A percentile compares a stretch with the other conserved stretches of the same genome.
phyloP scores from a whole-genome alignment of 306 rosid genomes.

The Castanea sativa region DNA sequence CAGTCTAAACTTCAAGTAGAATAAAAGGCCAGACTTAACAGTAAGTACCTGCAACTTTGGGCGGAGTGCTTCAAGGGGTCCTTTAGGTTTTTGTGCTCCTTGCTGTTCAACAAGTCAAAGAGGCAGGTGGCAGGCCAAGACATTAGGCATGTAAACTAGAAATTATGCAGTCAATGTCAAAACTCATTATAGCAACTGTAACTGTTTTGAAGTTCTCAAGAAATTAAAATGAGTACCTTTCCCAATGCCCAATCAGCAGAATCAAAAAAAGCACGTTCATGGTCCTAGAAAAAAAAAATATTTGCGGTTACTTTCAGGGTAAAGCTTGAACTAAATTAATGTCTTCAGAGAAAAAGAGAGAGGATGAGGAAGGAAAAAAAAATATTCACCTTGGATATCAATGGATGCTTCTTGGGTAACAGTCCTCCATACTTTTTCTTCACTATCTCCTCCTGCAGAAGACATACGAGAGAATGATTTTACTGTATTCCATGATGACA shows the following conservation, averaged over 20 bases:
- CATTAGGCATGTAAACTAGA: conserved; percentile 27
- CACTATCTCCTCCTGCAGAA: conserved; percentile 65
- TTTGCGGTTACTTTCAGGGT: conserved; percentile 15
- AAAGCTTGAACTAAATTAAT: not conserved
- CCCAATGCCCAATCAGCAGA: conserved; percentile 99
- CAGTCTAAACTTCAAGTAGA: not conserved
- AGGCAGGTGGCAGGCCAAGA: conserved; percentile 1
- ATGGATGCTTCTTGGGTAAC: conserved; percentile 86
- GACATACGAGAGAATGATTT: conserved; percentile 19
- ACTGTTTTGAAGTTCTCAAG: conserved; percentile 1
- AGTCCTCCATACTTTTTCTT: conserved; percentile 95
- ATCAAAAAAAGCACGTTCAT: conserved; percentile 94
- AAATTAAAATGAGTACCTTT: conserved; percentile 53
- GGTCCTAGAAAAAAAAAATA: conserved; percentile 62
- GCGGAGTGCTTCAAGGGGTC: conserved; percentile 97
- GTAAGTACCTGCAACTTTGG: conserved; percentile 86
- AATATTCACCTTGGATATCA: conserved; percentile 80
- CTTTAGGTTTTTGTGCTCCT: conserved; percentile 91
- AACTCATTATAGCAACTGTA: not conserved
- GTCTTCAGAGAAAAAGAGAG: not conserved
- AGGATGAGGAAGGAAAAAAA: conserved; percentile 4
- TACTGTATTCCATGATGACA: conserved; percentile 6
- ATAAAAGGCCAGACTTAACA: conserved; percentile 2
- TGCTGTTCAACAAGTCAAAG: conserved; percentile 49
- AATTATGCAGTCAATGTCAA: conserved; percentile 2